Conservation (phyloP, 1,139 yeast genomes). For the Saccharomyces hybrid region DNA sequence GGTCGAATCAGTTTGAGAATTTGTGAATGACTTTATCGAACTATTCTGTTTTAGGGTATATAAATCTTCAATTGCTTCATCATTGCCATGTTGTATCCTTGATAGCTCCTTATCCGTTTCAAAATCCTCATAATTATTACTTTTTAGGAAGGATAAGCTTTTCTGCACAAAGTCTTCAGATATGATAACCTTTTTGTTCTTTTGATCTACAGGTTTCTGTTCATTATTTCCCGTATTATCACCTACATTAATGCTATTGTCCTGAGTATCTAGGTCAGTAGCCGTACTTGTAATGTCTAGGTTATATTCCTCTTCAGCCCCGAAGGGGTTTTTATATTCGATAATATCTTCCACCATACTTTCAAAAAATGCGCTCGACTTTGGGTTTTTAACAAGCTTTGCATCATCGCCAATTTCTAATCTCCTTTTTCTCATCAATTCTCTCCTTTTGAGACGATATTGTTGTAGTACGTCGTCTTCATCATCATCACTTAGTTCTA, state of each 20-base stretch:
- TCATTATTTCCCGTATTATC: constrained; percentile 12
- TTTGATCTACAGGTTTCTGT: constrained; percentile 6
- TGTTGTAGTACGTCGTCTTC: constrained; percentile 50
- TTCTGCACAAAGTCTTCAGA: constrained; percentile 56
- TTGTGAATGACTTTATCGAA: constrained; percentile 29
- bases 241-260: constrained; percentile 9
- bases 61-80: constrained; percentile 36
- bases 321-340: constrained; percentile 21
- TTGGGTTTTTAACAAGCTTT: constrained; percentile 46
- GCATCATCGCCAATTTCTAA: constrained; percentile 44
- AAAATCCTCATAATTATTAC: constrained; percentile 35
- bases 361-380: constrained; percentile 66
- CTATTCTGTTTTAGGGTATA: constrained; percentile 43
- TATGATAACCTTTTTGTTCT: constrained; percentile 29
- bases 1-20: constrained; percentile 7
- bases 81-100: constrained; percentile 27
- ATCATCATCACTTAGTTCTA: constrained; percentile 54
- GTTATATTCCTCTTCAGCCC: not conserved
- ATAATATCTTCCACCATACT: constrained; percentile 51
- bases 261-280: constrained; percentile 18
- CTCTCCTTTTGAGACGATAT: constrained; percentile 41
- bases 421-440: constrained; percentile 49
- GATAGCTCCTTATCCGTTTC: constrained; percentile 35
- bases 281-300: constrained; percentile 12
- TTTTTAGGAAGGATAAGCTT: constrained; percentile 52